Percentiles rank a stretch among this genome's conserved stretches.
These are phyloP conservation scores for Globisporangium cederbergense DNA, from an alignment of 352 stramenopile genomes.

Conservation along the genomic window DNA sequence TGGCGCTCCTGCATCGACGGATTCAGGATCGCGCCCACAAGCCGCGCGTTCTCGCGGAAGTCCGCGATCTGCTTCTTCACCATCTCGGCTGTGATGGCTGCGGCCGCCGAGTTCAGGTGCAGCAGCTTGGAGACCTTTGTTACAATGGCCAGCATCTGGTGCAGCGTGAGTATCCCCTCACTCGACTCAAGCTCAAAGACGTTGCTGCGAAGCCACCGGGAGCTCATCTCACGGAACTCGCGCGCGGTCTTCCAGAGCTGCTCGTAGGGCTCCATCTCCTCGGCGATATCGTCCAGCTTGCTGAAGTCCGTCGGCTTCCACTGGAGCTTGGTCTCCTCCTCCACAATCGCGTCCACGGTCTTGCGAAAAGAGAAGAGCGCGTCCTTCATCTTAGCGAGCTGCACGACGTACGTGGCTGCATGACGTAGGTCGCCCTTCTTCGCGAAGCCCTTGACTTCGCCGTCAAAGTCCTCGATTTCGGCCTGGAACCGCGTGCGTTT, in stretches of 20 bases:
- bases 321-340: constrained; percentile 62
- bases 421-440: constrained; percentile 79
- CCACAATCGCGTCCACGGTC: constrained; percentile 47
- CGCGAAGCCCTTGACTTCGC: constrained; percentile 58
- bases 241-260: constrained; percentile 67
- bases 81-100: constrained; percentile 64
- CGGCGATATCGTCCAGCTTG: constrained; percentile 70
- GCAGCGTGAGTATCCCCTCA: constrained; percentile 41
- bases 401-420: constrained; percentile 70
- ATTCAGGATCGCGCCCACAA: constrained; percentile 69
- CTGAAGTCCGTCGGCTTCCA: constrained; percentile 72
- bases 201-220: constrained; percentile 56
- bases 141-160: constrained; percentile 56
- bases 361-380: constrained; percentile 50
- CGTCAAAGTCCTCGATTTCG: constrained; percentile 76
- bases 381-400: constrained; percentile 73
- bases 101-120: constrained; percentile 46
- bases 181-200: constrained; percentile 62
- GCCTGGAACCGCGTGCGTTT: constrained; percentile 67
- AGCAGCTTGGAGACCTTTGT: constrained; percentile 54
- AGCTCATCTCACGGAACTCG: constrained; percentile 74
- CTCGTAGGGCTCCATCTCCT: constrained; percentile 75
- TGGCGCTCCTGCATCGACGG: constrained; percentile 64
- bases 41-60: constrained; percentile 59
- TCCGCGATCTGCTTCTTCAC: constrained; percentile 80